phyloP scores from a whole-genome alignment of 805 yeast species.

The Grigorovia humatica region DNA sequence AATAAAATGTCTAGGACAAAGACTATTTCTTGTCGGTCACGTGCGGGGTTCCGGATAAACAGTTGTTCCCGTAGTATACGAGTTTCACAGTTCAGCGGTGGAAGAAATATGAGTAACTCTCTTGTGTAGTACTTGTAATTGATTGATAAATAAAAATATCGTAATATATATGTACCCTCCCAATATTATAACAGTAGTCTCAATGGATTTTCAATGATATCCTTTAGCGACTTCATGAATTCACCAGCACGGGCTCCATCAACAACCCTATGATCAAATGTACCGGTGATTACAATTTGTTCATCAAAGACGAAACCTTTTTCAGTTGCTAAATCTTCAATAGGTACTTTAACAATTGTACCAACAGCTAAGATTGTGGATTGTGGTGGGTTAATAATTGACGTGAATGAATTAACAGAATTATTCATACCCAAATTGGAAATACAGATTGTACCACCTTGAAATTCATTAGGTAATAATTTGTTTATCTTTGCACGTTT shows the following conservation, averaged over 20 bases:
- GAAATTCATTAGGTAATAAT: slow-evolving; percentile 92
- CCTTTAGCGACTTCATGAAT: slow-evolving; percentile 86
- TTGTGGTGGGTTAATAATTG: slow-evolving; percentile 97
- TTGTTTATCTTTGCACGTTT: slow-evolving; percentile 93
- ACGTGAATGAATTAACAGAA: slow-evolving; percentile 87
- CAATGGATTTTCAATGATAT: slow-evolving; percentile 88
- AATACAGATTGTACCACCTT: slow-evolving; percentile 98
- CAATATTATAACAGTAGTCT: slow-evolving; percentile 64
- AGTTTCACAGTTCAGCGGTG: no score
- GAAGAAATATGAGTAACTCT: no score
- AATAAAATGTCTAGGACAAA: no score
- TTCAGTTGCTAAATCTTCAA: slow-evolving; percentile 84
- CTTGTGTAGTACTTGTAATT: no score
- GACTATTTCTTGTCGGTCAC: no score
- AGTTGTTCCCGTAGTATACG: no score
- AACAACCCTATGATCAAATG: slow-evolving; percentile 94
- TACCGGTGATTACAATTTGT: slow-evolving; percentile 84
- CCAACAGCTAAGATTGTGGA: slow-evolving; percentile 90
- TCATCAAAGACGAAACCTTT: slow-evolving; percentile 89
- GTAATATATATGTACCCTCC: background rate
- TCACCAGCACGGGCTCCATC: slow-evolving; percentile 99
- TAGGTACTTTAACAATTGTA: slow-evolving; percentile 83
- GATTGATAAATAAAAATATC: background rate
- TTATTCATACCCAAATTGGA: slow-evolving; percentile 98
- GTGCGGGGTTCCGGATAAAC: no score